These are phyloP conservation scores for Carnegiea gigantea DNA, from an alignment of 179 eudicot genomes.

Conservation along the genomic window DNA sequence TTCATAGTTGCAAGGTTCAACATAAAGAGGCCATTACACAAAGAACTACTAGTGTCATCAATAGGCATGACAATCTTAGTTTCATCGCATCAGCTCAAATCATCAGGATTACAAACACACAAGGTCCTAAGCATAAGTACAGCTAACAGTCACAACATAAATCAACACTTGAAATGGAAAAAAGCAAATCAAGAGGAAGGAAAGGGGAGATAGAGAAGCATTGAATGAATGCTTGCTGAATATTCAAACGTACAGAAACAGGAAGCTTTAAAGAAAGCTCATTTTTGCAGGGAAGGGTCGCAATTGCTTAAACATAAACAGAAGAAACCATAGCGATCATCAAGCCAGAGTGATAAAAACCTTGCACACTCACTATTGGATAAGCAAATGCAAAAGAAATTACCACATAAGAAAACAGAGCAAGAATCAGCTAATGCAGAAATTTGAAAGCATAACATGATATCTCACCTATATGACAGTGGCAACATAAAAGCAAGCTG, in stretches of 20 bases:
- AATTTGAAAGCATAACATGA: not conserved
- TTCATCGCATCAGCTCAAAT: not conserved
- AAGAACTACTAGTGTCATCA: not conserved
- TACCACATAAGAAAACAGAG: not conserved
- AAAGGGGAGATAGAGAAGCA: not conserved
- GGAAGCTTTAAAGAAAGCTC: not conserved
- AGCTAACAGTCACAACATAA: not conserved
- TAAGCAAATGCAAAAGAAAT: not conserved
- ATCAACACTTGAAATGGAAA: not conserved
- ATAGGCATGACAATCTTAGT: not conserved
- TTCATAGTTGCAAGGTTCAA: not conserved
- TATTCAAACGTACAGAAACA: not conserved
- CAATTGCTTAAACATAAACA: not conserved
- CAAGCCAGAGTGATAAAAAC: not conserved
- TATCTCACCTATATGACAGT: constrained; percentile 13
- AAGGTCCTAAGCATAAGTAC: too few species aligned
- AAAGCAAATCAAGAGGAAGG: not conserved
- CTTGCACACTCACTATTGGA: not conserved
- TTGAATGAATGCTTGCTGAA: not conserved
- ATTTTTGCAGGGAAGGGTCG: not conserved
- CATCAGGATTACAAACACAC: not conserved
- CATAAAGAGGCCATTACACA: not conserved
- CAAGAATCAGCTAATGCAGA: constrained; percentile 4
- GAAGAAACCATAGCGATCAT: not conserved
- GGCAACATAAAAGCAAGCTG: constrained; percentile 21